These are phyloP conservation scores for Hyphodiscus hymeniophilus DNA, from an alignment of 495 filamentous ascomycete species.

Conservation along the genomic window DNA sequence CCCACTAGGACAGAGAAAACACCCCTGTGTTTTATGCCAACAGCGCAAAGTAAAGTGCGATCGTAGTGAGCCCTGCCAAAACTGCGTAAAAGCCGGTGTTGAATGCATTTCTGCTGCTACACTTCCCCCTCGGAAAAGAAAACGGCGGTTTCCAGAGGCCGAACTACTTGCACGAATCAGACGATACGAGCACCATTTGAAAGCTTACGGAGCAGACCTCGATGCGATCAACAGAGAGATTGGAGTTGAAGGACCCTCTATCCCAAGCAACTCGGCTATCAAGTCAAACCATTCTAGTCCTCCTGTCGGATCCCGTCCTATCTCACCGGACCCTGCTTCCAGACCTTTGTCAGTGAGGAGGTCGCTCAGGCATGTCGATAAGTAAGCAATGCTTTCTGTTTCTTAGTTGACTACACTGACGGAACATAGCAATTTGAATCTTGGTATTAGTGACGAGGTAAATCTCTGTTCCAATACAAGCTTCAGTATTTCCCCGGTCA, in stretches of 20 bases:
- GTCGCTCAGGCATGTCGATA: conserved; percentile 2
- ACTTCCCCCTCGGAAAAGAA: conserved; percentile 31
- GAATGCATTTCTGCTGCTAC: conserved; percentile 34
- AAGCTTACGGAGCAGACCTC: background rate
- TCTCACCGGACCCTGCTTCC: background rate
- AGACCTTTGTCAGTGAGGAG: background rate
- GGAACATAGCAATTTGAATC: background rate
- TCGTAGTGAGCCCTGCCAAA: conserved; percentile 34
- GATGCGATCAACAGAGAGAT: background rate
- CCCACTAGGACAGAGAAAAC: background rate
- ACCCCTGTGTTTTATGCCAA: conserved; percentile 36
- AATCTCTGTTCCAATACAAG: background rate
- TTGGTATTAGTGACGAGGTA: background rate
- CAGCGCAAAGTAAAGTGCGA: conserved; percentile 61
- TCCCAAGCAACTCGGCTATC: background rate
- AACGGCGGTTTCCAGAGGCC: conserved; percentile 25
- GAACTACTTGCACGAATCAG: conserved; percentile 24
- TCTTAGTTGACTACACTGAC: background rate
- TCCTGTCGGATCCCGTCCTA: background rate
- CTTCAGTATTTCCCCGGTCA: background rate
- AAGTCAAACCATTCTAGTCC: background rate
- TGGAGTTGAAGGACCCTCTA: conserved; percentile 31
- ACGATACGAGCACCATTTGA: conserved; percentile 23
- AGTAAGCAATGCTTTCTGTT: background rate
- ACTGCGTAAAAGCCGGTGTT: conserved; percentile 31